Conservation (phyloP, 495 filamentous ascomycete species). For the Letharia lupina region DNA sequence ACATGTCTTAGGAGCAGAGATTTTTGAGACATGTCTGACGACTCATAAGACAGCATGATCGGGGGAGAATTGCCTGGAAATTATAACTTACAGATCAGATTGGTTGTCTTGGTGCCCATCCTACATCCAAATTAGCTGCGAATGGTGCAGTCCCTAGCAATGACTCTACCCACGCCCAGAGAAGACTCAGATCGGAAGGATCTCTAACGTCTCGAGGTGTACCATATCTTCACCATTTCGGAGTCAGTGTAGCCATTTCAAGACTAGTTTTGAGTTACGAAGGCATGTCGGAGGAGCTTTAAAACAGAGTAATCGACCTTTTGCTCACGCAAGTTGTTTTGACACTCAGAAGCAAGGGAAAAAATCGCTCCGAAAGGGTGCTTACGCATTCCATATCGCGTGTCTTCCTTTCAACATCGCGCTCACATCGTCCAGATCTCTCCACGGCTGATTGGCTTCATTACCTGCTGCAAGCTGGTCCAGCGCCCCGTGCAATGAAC, state of each 20-base stretch:
- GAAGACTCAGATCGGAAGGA: conserved; percentile 34
- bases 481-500: conserved; percentile 44
- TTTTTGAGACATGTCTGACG: too few species aligned
- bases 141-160: background rate
- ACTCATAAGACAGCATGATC: too few species aligned
- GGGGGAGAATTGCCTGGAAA: too few species aligned
- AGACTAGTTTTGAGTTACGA: too few species aligned
- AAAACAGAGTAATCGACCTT: background rate
- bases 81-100: conserved; percentile 32
- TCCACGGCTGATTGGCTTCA: conserved; percentile 40
- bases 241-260: background rate
- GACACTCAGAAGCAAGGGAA: background rate
- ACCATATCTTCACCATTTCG: conserved; percentile 23
- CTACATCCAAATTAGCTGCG: background rate
- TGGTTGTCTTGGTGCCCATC: conserved; percentile 40
- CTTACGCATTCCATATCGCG: conserved; percentile 27
- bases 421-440: conserved; percentile 47
- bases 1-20: too few species aligned
- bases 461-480: conserved; percentile 37
- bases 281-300: background rate
- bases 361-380: background rate
- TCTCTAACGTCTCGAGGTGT: conserved; percentile 31
- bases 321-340: background rate
- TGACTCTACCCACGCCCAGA: conserved; percentile 37
- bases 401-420: conserved; percentile 40